These are phyloP conservation scores for Anastatica hierochuntica DNA, from an alignment of 345 rosid genomes.

Conservation along the genomic window DNA sequence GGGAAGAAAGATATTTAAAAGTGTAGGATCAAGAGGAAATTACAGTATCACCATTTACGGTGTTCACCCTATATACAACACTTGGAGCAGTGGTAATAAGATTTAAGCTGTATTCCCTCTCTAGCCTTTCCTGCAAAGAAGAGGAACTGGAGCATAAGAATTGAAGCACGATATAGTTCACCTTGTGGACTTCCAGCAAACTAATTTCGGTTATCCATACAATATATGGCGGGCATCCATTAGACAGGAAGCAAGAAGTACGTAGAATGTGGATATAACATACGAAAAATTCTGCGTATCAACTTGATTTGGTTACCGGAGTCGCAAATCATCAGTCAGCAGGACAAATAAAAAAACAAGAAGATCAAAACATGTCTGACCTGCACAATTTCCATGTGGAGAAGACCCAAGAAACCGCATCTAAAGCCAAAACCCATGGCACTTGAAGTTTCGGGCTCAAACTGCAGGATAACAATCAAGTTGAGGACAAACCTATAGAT, in stretches of 20 bases:
- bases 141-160: slow-evolving; percentile 11
- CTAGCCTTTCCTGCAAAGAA: slow-evolving; percentile 84
- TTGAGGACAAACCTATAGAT: neutral
- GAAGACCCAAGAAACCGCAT: slow-evolving; percentile 98
- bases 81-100: slow-evolving; percentile 98
- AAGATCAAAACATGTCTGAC: slow-evolving; percentile 29
- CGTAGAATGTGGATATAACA: neutral
- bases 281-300: too few species aligned
- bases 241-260: neutral
- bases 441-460: slow-evolving; percentile 95
- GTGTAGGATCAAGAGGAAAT: slow-evolving; percentile 36
- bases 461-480: slow-evolving; percentile 41
- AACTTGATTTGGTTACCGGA: neutral
- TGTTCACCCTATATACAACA: slow-evolving; percentile 87
- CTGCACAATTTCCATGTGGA: slow-evolving; percentile 99
- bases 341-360: slow-evolving; percentile 3
- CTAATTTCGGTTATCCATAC: too few species aligned
- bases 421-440: slow-evolving; percentile 99
- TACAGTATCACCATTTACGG: slow-evolving; percentile 70
- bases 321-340: neutral
- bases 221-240: neutral
- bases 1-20: slow-evolving; percentile 13
- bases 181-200: too few species aligned
- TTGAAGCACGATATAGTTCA: neutral
- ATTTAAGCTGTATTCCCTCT: slow-evolving; percentile 94